These are phyloP conservation scores for Fusarium haematococcum DNA, from an alignment of 2,329 filamentous ascomycete genomes.

Conservation along the genomic window DNA sequence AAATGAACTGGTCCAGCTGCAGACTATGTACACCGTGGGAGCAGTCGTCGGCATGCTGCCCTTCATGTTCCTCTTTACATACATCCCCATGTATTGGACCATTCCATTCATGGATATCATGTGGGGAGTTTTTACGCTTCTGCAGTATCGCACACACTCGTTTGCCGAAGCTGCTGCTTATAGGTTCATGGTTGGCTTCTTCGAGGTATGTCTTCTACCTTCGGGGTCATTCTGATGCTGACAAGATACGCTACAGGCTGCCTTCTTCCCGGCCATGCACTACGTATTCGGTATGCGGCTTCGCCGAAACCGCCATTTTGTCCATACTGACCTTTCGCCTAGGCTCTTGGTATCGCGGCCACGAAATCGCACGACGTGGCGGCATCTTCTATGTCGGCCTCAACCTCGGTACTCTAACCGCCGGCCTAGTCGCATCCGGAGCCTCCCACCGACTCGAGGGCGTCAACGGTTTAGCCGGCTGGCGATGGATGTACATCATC, in stretches of 20 bases:
- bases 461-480: constrained; percentile 58
- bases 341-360: constrained; percentile 62
- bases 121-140: constrained; percentile 68
- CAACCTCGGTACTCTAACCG: constrained; percentile 62
- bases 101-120: constrained; percentile 63
- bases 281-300: background rate
- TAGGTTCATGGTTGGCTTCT: constrained; percentile 65
- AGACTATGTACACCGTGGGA: background rate
- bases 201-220: constrained; percentile 50
- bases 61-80: constrained; percentile 52
- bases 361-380: constrained; percentile 60
- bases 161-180: constrained; percentile 64
- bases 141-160: constrained; percentile 62
- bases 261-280: background rate
- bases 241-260: background rate
- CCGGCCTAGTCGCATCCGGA: constrained; percentile 60
- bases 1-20: background rate
- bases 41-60: background rate
- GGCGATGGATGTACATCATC: constrained; percentile 68
- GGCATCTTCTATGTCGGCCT: constrained; percentile 63
- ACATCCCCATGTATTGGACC: constrained; percentile 59
- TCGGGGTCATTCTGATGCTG: background rate
- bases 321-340: background rate
- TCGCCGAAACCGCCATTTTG: rapidly evolving
- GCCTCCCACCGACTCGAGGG: constrained; percentile 41